These are phyloP conservation scores for Pseudoturritis turrita DNA, from an alignment of 345 rosid species.

Conservation along the genomic window DNA sequence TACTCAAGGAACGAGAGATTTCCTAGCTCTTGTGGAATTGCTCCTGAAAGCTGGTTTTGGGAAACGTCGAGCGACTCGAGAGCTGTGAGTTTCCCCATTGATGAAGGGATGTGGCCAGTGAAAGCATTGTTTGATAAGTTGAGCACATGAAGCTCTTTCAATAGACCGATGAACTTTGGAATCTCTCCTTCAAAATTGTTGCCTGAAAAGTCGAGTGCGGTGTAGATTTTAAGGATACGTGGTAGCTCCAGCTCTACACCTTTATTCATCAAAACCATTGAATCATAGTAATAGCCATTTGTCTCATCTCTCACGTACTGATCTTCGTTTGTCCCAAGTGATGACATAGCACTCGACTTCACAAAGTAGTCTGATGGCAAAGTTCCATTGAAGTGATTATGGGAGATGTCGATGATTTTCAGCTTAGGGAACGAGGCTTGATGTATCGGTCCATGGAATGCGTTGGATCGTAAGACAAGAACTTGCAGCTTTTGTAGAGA, in stretches of 20 bases:
- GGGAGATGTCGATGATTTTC: neutral
- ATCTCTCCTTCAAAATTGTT: conserved; percentile 24
- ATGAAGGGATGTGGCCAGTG: too few relatives aligned
- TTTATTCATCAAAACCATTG: neutral
- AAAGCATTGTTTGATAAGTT: conserved; percentile 9
- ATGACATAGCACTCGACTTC: neutral
- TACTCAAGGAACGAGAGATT: too few relatives aligned
- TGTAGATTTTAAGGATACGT: neutral
- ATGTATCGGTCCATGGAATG: too few relatives aligned
- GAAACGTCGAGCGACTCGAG: too few relatives aligned
- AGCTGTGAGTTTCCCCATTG: too few relatives aligned
- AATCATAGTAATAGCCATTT: neutral
- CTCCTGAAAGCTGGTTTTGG: too few relatives aligned
- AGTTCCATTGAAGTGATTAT: neutral
- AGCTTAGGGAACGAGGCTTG: too few relatives aligned
- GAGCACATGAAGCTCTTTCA: conserved; percentile 7
- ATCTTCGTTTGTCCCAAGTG: neutral
- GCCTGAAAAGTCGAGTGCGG: neutral
- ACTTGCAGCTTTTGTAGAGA: too few relatives aligned
- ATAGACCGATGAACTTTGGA: conserved; percentile 23
- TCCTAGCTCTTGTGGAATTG: too few relatives aligned
- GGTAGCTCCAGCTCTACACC: neutral
- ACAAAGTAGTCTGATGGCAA: neutral
- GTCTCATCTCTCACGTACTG: neutral
- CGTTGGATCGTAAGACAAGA: too few relatives aligned